phyloP scores from a whole-genome alignment of 129 eudicot species.

The Apium graveolens region DNA sequence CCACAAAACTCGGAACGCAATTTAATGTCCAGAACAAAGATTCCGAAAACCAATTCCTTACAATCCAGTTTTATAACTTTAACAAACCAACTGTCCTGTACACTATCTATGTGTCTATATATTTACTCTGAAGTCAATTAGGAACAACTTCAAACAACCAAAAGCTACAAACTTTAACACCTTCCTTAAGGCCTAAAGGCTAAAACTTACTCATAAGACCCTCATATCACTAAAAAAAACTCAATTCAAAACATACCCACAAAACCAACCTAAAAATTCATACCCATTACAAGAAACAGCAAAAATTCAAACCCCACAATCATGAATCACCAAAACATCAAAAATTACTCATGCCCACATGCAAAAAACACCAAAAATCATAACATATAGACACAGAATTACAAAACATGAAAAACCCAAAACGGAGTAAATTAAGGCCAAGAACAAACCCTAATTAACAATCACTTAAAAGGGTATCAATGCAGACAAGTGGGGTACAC shows the following conservation, averaged over 20 bases:
- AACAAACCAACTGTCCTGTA: conserved; percentile 17
- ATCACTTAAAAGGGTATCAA: not conserved
- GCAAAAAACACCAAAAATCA: conserved; percentile 3
- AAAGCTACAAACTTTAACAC: conserved; percentile 21
- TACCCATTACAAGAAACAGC: conserved; percentile 18
- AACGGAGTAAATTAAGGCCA: not conserved
- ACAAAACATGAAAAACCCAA: not conserved
- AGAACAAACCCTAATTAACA: conserved; percentile 6
- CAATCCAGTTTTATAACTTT: conserved; percentile 14
- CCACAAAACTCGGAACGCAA: not conserved
- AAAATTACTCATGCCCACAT: not conserved
- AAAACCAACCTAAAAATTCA: conserved; percentile 22
- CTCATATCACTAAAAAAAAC: conserved; percentile 24
- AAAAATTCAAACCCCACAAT: not conserved
- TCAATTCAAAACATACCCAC: conserved; percentile 12
- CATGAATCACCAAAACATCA: not conserved
- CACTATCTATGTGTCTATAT: not conserved
- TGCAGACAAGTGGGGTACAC: not conserved
- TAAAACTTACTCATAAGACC: conserved; percentile 16
- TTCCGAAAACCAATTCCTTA: conserved; percentile 12
- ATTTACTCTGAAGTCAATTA: conserved; percentile 14
- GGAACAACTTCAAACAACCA: conserved; percentile 19
- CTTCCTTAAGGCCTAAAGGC: conserved; percentile 5
- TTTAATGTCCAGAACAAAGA: conserved; percentile 14
- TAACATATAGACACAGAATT: not conserved